Percentiles rank a stretch among this genome's conserved stretches.
Conservation (phyloP, 2,329 filamentous ascomycete species). For the Paraconiothyrium brasiliense region DNA sequence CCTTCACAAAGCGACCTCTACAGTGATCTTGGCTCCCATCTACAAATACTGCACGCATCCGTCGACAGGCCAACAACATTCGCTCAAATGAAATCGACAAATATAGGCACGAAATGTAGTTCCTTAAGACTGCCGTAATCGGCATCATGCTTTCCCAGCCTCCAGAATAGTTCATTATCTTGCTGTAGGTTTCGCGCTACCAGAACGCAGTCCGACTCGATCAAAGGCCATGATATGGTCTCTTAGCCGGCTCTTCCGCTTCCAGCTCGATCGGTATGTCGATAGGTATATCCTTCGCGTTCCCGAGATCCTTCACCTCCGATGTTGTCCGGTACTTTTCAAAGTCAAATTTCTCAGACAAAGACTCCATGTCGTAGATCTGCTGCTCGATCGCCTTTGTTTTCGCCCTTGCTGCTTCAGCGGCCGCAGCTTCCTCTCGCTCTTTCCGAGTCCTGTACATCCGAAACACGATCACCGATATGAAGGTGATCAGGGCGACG, state of each 20-base stretch:
- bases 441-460: slow-evolving; percentile 13
- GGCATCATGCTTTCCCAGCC: neutral
- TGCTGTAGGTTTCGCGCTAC: neutral
- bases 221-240: slow-evolving; percentile 10
- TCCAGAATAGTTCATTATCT: neutral
- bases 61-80: neutral
- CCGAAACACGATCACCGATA: slow-evolving; percentile 8
- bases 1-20: neutral
- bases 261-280: slow-evolving; percentile 13
- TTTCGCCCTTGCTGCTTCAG: slow-evolving; percentile 4
- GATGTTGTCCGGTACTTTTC: neutral
- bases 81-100: neutral
- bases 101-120: neutral
- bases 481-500: neutral
- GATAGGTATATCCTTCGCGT: slow-evolving; percentile 1
- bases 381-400: slow-evolving; percentile 9
- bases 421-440: slow-evolving; percentile 11
- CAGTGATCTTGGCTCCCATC: neutral
- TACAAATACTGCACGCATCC: neutral
- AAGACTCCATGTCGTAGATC: slow-evolving; percentile 3
- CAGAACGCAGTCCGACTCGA: neutral
- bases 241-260: slow-evolving; percentile 3
- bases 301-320: neutral
- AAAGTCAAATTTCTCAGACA: neutral
- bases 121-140: neutral